phyloP scores from a whole-genome alignment of 345 rosid genomes.

The Citropsis articulata region DNA sequence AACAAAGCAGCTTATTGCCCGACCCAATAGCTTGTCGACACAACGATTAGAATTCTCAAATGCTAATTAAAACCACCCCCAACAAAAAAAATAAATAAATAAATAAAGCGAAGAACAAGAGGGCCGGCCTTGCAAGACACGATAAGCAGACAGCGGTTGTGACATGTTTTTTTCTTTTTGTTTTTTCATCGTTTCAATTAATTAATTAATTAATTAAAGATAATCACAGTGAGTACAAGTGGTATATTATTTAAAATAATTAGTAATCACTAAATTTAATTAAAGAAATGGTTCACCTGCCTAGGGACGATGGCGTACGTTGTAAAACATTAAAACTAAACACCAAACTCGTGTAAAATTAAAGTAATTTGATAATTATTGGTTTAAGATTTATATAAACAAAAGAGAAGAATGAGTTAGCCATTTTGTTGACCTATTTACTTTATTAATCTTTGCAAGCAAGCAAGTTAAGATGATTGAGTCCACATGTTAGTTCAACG shows the following conservation, averaged over 20 bases:
- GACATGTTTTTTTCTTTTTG: not conserved
- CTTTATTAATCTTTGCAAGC: conserved; percentile 18
- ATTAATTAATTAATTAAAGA: not conserved
- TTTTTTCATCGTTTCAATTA: not conserved
- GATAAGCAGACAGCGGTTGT: conserved; percentile 16
- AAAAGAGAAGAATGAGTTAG: conserved; percentile 9
- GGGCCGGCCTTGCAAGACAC: conserved; percentile 27
- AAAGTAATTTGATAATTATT: not conserved
- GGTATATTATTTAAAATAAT: too few species aligned
- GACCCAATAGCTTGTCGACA: conserved; percentile 16
- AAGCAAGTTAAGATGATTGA: conserved; percentile 41
- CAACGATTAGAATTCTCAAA: not conserved
- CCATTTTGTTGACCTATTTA: conserved; percentile 29
- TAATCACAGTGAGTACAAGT: not conserved
- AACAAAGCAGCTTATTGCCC: conserved; percentile 26
- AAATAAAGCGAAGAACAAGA: not conserved
- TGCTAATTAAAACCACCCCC: not conserved
- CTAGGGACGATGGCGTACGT: conserved; percentile 4
- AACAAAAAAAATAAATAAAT: too few species aligned
- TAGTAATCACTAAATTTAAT: not conserved
- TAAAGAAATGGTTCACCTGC: conserved; percentile 11
- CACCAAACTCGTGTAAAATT: not conserved
- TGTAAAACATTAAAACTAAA: not conserved
- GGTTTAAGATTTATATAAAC: not conserved
- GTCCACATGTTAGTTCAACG: conserved; percentile 22